Percentiles rank a stretch among this genome's conserved stretches.
phyloP scores from a whole-genome alignment of 345 rosid genomes.

The Corchorus olitorius region DNA sequence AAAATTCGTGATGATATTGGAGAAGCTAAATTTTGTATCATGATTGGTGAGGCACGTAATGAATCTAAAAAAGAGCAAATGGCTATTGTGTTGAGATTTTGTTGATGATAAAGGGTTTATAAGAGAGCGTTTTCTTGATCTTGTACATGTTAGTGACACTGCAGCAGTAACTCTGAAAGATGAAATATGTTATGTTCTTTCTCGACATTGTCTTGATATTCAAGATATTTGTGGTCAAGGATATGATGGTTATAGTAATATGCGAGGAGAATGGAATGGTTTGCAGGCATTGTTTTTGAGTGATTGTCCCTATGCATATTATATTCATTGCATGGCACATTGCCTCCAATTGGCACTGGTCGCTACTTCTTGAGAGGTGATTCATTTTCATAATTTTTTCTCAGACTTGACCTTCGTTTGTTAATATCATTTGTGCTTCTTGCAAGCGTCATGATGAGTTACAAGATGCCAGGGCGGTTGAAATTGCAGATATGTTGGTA shows the following conservation, averaged over 20 bases:
- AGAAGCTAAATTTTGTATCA: conserved; percentile 1
- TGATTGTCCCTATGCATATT: not conserved
- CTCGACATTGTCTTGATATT: not conserved
- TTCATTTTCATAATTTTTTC: not conserved
- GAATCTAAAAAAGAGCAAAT: not conserved
- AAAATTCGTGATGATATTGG: no score
- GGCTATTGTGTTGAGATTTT: no score
- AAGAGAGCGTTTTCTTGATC: not conserved
- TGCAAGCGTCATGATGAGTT: no score
- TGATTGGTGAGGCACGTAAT: not conserved
- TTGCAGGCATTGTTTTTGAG: not conserved
- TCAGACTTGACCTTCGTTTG: not conserved
- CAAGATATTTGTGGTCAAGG: not conserved
- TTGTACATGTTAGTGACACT: not conserved
- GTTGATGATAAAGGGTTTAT: no score
- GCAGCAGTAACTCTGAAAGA: no score
- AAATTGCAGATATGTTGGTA: no score
- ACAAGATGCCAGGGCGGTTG: no score
- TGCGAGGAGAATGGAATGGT: not conserved
- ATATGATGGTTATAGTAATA: not conserved
- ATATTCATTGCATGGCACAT: not conserved
- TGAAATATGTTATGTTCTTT: no score
- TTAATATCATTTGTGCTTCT: no score
- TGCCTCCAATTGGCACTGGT: not conserved
- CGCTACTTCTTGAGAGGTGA: not conserved